Evolutionary conservation across 345 rosid species (phyloP).

Genomic region (Syzygium aromaticum): DNA sequence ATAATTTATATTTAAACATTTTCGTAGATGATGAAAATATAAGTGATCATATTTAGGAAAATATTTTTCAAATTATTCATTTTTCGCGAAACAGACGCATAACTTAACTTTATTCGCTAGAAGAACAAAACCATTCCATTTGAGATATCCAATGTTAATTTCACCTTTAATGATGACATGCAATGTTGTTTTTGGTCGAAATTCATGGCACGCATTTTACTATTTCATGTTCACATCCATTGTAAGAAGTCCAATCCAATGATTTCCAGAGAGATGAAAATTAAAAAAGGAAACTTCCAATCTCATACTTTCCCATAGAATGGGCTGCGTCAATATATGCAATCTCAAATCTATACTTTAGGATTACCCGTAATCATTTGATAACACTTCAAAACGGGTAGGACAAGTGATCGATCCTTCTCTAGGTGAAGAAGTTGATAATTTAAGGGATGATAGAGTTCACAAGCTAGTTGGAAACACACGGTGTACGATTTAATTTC

Average conservation of each 20-base stretch:
- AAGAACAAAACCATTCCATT: neutral
- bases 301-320: neutral
- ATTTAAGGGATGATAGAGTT: neutral
- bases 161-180: neutral
- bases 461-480: neutral
- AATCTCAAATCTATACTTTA: neutral
- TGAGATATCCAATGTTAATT: neutral
- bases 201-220: neutral
- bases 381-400: neutral
- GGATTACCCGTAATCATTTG: neutral
- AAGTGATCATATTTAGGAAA: too few species aligned
- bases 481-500: neutral
- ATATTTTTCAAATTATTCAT: neutral
- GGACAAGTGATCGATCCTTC: neutral
- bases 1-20: too few species aligned
- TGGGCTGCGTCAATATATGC: neutral
- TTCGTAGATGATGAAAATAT: too few species aligned
- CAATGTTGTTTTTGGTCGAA: neutral
- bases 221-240: neutral
- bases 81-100: fast-evolving
- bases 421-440: neutral
- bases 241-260: neutral
- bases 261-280: neutral
- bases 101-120: neutral
- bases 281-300: neutral